phyloP scores from a whole-genome alignment of 83 land plant genomes.

The Larix sibirica region DNA sequence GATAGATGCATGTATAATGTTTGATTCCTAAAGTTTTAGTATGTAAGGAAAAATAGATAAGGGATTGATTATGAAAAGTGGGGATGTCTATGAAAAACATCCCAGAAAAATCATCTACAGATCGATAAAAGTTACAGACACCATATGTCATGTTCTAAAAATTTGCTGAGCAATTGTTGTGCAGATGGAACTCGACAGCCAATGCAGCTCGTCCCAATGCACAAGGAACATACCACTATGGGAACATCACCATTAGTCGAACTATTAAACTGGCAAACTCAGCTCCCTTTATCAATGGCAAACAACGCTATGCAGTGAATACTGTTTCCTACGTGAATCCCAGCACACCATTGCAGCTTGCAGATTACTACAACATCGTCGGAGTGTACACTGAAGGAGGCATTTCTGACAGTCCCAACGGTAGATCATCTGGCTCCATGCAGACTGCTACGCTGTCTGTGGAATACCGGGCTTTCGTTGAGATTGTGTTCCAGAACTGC shows the following conservation, averaged over 20 bases:
- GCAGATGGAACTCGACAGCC: slow-evolving; percentile 64
- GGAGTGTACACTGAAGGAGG: slow-evolving; percentile 56
- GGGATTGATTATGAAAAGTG: no score
- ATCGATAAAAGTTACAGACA: no score
- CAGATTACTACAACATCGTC: slow-evolving; percentile 57
- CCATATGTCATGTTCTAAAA: no score
- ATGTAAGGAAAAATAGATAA: no score
- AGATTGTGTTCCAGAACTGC: slow-evolving; percentile 65
- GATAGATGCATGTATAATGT: no score
- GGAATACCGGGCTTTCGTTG: slow-evolving; percentile 47
- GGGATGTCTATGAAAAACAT: no score
- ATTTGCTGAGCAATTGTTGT: no score
- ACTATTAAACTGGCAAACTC: slow-evolving; percentile 51
- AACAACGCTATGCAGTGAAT: slow-evolving; percentile 68
- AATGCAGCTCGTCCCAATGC: slow-evolving; percentile 80
- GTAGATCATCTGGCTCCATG: slow-evolving; percentile 19
- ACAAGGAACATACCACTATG: slow-evolving; percentile 86
- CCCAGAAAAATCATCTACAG: no score
- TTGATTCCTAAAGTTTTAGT: no score
- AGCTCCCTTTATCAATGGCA: slow-evolving; percentile 45
- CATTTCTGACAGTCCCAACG: slow-evolving; percentile 54
- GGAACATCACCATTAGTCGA: slow-evolving; percentile 50
- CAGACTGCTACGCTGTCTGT: slow-evolving; percentile 58
- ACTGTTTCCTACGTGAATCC: slow-evolving; percentile 50
- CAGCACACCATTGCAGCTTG: slow-evolving; percentile 68